phyloP scores from a whole-genome alignment of 1,284 basidiomycete genomes.

The Phellinidium pouzarii region DNA sequence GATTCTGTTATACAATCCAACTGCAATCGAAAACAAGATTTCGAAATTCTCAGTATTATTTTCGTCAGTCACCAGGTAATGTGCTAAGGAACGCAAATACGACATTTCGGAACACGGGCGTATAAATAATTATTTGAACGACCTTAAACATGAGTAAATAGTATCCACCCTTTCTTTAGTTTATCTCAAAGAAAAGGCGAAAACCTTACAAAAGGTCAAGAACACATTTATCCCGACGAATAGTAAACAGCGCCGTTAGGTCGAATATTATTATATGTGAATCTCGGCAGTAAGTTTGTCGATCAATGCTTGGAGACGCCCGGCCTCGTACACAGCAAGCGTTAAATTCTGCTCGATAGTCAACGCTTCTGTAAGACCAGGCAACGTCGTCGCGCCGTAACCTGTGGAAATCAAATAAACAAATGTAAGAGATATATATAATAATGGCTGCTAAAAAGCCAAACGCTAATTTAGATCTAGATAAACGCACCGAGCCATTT shows the following conservation, averaged over 20 bases:
- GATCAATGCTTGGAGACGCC: slow-evolving; percentile 53
- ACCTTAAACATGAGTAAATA: too few species aligned
- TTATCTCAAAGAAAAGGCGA: too few species aligned
- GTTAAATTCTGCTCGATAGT: slow-evolving; percentile 59
- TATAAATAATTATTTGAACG: too few species aligned
- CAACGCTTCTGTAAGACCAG: slow-evolving; percentile 77
- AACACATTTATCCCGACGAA: neutral
- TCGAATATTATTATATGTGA: neutral
- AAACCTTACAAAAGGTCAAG: neutral
- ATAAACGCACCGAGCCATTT: slow-evolving; percentile 69
- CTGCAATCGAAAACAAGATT: too few species aligned
- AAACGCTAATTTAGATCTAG: neutral
- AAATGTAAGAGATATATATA: neutral
- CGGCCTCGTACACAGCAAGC: slow-evolving; percentile 59
- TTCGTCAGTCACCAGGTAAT: too few species aligned
- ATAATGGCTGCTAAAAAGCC: slow-evolving; percentile 7
- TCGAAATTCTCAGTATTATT: too few species aligned
- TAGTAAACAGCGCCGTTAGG: neutral
- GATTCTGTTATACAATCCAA: too few species aligned
- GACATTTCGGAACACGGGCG: too few species aligned
- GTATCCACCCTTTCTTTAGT: too few species aligned
- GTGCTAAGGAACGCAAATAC: too few species aligned
- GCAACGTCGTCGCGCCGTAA: slow-evolving; percentile 84
- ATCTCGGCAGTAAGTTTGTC: slow-evolving; percentile 36
- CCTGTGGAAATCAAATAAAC: slow-evolving; percentile 33